These are phyloP conservation scores for Vitis hybrid DNA, from an alignment of 177 flowering plant species.

Conservation along the genomic window DNA sequence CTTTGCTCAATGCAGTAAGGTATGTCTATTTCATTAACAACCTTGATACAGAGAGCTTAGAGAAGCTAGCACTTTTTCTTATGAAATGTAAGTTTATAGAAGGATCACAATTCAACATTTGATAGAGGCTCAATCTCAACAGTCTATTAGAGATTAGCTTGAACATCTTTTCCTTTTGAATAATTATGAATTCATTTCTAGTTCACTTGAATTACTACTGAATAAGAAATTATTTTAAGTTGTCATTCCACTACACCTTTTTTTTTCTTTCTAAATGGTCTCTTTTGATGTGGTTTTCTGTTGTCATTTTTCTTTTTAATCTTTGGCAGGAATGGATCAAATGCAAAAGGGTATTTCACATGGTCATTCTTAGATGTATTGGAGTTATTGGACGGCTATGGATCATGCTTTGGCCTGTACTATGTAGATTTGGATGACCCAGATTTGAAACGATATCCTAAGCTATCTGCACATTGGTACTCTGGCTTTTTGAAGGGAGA, in stretches of 20 bases:
- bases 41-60: not conserved
- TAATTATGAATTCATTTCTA: not conserved
- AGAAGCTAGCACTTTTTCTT: no score
- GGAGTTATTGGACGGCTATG: conserved; percentile 39
- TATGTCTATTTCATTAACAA: conserved; percentile 6
- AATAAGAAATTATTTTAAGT: conserved; percentile 10
- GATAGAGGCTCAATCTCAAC: no score
- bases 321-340: conserved; percentile 51
- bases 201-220: not conserved
- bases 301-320: not conserved
- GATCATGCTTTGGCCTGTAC: conserved; percentile 34
- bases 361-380: conserved; percentile 55
- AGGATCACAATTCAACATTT: no score
- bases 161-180: no score
- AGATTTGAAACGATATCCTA: conserved; percentile 40
- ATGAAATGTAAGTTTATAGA: no score
- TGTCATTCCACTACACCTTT: not conserved
- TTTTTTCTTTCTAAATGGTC: not conserved
- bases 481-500: conserved; percentile 46
- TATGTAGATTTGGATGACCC: conserved; percentile 45
- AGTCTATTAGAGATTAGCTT: no score
- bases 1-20: conserved; percentile 48
- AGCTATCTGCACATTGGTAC: conserved; percentile 63
- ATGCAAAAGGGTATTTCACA: conserved; percentile 35
- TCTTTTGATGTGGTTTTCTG: no score